phyloP scores from a whole-genome alignment of 257 asterid genomes.

The Petrea volubilis region DNA sequence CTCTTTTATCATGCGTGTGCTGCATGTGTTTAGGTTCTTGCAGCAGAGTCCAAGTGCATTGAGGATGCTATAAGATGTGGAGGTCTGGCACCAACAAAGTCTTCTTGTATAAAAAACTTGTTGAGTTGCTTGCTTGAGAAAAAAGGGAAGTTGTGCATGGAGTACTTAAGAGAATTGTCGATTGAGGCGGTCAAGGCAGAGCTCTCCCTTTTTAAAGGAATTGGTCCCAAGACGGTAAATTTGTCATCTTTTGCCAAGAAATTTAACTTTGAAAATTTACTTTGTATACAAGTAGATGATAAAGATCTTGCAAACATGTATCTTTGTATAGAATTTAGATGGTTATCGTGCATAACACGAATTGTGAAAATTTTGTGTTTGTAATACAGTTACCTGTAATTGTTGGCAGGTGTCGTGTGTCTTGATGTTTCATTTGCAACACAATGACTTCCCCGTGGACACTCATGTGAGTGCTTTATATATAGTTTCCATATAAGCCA shows the following conservation, averaged over 20 bases:
- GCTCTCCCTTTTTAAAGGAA: slow-evolving; percentile 77
- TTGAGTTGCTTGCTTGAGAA: slow-evolving; percentile 56
- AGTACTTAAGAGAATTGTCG: slow-evolving; percentile 69
- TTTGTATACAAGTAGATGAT: not conserved
- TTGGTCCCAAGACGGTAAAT: slow-evolving; percentile 87
- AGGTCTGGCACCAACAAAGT: slow-evolving; percentile 81
- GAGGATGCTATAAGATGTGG: slow-evolving; percentile 92
- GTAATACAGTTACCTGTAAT: slow-evolving; percentile 22
- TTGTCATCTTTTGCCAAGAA: not conserved
- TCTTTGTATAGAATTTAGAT: too few relatives aligned
- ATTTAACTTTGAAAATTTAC: not conserved
- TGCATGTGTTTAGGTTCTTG: slow-evolving; percentile 61
- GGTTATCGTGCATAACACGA: slow-evolving; percentile 2
- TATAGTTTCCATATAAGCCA: not conserved
- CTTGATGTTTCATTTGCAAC: slow-evolving; percentile 83
- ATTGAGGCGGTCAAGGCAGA: slow-evolving; percentile 72
- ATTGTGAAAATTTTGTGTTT: slow-evolving; percentile 3
- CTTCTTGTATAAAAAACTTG: slow-evolving; percentile 70
- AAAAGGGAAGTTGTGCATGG: slow-evolving; percentile 78
- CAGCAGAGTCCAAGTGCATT: slow-evolving; percentile 58
- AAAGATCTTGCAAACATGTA: too few relatives aligned
- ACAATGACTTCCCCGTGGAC: slow-evolving; percentile 86
- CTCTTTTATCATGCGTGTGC: not conserved
- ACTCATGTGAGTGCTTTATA: slow-evolving; percentile 63
- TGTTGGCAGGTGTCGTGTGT: slow-evolving; percentile 81